phyloP scores from a whole-genome alignment of 1,284 basidiomycete genomes.

The Mycosarcoma maydis region DNA sequence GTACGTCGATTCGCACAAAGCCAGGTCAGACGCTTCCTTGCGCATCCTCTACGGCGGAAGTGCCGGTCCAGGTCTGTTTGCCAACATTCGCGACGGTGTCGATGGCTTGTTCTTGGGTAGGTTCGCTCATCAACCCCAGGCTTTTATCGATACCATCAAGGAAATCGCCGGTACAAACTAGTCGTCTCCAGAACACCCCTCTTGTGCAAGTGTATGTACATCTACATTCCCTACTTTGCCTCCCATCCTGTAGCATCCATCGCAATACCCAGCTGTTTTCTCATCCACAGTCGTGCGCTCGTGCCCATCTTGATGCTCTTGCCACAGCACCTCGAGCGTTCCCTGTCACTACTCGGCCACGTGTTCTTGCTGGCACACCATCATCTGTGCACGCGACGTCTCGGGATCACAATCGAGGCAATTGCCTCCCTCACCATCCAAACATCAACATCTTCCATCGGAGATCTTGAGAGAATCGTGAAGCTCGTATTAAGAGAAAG shows the following conservation, averaged over 20 bases:
- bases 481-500: too few relatives aligned
- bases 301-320: too few relatives aligned
- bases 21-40: slow-evolving; percentile 30
- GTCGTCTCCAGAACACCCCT: too few relatives aligned
- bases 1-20: slow-evolving; percentile 28
- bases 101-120: slow-evolving; percentile 62
- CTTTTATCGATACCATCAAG: slow-evolving; percentile 53
- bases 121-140: slow-evolving; percentile 59
- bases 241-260: neutral
- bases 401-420: too few relatives aligned
- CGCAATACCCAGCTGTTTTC: neutral
- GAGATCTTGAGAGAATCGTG: too few relatives aligned
- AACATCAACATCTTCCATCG: too few relatives aligned
- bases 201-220: neutral
- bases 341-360: too few relatives aligned
- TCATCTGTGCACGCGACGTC: too few relatives aligned
- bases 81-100: slow-evolving; percentile 55
- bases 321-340: too few relatives aligned
- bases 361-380: too few relatives aligned
- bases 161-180: slow-evolving; percentile 47
- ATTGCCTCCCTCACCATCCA: too few relatives aligned
- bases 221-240: neutral
- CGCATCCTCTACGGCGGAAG: slow-evolving; percentile 61
- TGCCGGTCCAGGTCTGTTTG: slow-evolving; percentile 57
- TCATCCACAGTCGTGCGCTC: too few relatives aligned